phyloP scores from a whole-genome alignment of 164 flowering plant species.

The Macadamia tetraphylla region DNA sequence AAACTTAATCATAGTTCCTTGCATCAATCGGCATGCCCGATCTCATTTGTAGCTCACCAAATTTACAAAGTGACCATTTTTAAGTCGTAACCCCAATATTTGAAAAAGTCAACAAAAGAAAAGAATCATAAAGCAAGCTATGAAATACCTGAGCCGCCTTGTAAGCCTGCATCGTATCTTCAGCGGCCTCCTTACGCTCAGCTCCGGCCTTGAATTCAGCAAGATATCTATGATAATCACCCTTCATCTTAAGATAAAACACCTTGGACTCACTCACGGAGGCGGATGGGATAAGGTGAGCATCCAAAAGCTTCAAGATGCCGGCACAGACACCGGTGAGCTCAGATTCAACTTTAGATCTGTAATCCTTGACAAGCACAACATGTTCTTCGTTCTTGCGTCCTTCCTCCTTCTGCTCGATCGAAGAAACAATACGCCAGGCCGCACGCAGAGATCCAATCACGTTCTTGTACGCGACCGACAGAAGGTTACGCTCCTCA shows the following conservation, averaged over 20 bases:
- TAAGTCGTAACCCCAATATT: neutral
- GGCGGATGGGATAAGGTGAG: conserved; percentile 50
- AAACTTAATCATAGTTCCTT: neutral
- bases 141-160: conserved; percentile 72
- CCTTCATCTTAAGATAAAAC: conserved; percentile 85
- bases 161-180: conserved; percentile 71
- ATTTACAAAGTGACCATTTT: too few species aligned
- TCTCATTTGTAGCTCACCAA: neutral
- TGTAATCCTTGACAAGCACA: conserved; percentile 50
- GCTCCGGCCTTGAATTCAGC: conserved; percentile 72
- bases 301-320: conserved; percentile 51
- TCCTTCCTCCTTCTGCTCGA: conserved; percentile 79
- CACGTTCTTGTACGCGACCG: conserved; percentile 84
- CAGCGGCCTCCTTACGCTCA: conserved; percentile 69
- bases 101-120: too few species aligned
- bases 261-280: conserved; percentile 57
- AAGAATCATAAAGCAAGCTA: too few species aligned
- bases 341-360: conserved; percentile 61
- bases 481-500: conserved; percentile 79
- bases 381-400: conserved; percentile 76
- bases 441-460: conserved; percentile 84
- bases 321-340: conserved; percentile 51
- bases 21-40: too few species aligned
- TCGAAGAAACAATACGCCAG: conserved; percentile 82
- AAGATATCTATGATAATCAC: conserved; percentile 71